phyloP scores from a whole-genome alignment of 257 asterid species.

The Osmanthus fragrans region DNA sequence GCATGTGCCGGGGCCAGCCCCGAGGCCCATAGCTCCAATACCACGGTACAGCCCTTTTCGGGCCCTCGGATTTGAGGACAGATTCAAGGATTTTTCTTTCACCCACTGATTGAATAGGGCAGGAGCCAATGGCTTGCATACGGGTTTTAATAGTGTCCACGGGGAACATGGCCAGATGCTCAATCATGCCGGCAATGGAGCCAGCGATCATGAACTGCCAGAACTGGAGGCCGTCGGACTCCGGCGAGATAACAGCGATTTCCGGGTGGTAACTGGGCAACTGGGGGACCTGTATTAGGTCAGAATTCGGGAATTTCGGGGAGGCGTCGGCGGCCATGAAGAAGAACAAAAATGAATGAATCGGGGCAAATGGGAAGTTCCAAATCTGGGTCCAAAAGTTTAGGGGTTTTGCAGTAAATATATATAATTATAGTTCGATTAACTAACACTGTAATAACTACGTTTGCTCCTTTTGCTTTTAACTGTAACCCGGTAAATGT shows the following conservation, averaged over 20 bases:
- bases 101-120: constrained; percentile 72
- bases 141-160: constrained; percentile 87
- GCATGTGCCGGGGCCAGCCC: constrained; percentile 99
- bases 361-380: constrained; percentile 4
- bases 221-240: constrained; percentile 82
- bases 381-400: constrained; percentile 25
- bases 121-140: constrained; percentile 89
- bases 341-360: background rate
- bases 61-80: constrained; percentile 66
- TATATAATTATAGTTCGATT: too few relatives aligned
- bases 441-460: too few relatives aligned
- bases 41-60: constrained; percentile 80
- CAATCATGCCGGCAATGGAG: constrained; percentile 85
- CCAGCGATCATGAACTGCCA: constrained; percentile 96
- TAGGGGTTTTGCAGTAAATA: constrained; percentile 1
- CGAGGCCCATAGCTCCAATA: constrained; percentile 92
- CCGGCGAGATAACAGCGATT: constrained; percentile 29
- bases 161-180: constrained; percentile 98
- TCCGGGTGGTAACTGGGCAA: constrained; percentile 50
- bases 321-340: constrained; percentile 77
- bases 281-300: constrained; percentile 54
- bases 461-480: too few relatives aligned
- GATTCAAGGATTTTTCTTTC: constrained; percentile 62
- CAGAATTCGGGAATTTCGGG: constrained; percentile 66
- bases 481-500: too few relatives aligned